Evolutionary conservation across 495 filamentous ascomycete species (phyloP).

Genomic region (Stereocaulon alpinum): DNA sequence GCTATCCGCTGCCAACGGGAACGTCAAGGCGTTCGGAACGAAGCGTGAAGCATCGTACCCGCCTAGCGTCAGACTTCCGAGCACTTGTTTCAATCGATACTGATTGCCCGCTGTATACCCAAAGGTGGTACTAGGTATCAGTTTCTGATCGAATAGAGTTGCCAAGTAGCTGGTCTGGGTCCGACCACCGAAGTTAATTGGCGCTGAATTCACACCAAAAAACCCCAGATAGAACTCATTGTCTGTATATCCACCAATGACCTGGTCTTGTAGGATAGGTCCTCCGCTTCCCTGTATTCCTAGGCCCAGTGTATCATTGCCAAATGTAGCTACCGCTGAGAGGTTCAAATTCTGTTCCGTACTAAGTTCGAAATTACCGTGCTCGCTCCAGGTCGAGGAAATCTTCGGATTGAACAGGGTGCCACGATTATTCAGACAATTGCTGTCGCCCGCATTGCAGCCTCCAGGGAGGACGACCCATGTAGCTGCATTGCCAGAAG

Average conservation of each 20-base stretch:
- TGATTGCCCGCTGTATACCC: conserved; percentile 47
- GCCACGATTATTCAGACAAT: conserved; percentile 38
- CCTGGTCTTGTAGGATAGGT: conserved; percentile 36
- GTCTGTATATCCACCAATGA: conserved; percentile 36
- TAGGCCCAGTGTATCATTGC: conserved; percentile 42
- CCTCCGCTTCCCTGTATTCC: conserved; percentile 32
- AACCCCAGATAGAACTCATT: conserved; percentile 43
- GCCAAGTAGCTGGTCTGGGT: conserved; percentile 39
- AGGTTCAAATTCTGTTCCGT: conserved; percentile 37
- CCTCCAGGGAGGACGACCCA: conserved; percentile 31
- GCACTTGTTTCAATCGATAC: conserved; percentile 43
- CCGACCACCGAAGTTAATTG: conserved; percentile 39
- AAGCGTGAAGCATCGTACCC: conserved; percentile 46
- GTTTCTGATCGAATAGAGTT: conserved; percentile 34
- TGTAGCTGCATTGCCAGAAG: conserved; percentile 35
- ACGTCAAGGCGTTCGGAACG: conserved; percentile 36
- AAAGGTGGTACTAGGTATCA: conserved; percentile 42
- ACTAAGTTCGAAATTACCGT: conserved; percentile 30
- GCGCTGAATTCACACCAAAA: conserved; percentile 43
- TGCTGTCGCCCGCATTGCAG: conserved; percentile 20
- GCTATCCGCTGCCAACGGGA: conserved; percentile 39
- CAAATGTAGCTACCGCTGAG: conserved; percentile 33
- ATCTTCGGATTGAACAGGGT: conserved; percentile 36
- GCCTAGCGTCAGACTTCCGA: conserved; percentile 45
- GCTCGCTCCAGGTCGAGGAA: conserved; percentile 39